Base-by-base conservation (phyloP, 495 filamentous ascomycete species). In the Thozetella sp. region DNA sequence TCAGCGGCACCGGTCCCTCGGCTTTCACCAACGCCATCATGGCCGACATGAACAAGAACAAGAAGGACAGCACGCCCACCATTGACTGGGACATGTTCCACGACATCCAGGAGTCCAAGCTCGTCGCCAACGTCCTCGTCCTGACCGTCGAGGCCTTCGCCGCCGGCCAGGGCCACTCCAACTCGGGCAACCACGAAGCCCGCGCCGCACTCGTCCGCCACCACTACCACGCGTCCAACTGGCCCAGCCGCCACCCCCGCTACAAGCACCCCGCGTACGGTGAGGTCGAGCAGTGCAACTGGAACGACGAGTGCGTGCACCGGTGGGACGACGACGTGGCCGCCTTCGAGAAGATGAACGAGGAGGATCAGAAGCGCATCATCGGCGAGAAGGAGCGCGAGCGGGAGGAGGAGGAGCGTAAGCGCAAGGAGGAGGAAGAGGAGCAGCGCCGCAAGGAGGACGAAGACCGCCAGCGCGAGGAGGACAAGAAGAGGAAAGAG, bases 1-100 rank as follows among this genome's bases (percentile, higher is more conserved):
- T 90, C 56, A 83, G 74, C 67, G 84, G 86, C 43, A 90, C 87
- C 1, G 87, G 86, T 6, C 87, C 87, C 0, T 86, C 86, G 4
- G 86, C 87, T 20, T 90, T 89, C 62, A 88, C 86, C 46, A 67
- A 72, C 13, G 83, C 83, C 17, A 78, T 89, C 25, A 57, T 90
- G 25, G 76, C 73, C n/a, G 83, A 89, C 58, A 86, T 87, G 80
- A 78, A 79, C 22, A 51, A 63, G 20, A 51, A 59, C 25, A 69
- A 66, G 61, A 60, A 67, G 56, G 51, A 61, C 19, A 58, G 60
- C 51, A 37, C 59, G 19, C 34, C 52, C 2, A 58, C 45, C 25
- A 71, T 86, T 51, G 75, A 69, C 25, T 87, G 86, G 84, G 72
- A 83, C 51, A 53, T 67, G 23, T 87, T 88, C 65, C 86, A 88